Conservation (phyloP, 805 yeast genomes). For the Saturnispora zaruensis region DNA sequence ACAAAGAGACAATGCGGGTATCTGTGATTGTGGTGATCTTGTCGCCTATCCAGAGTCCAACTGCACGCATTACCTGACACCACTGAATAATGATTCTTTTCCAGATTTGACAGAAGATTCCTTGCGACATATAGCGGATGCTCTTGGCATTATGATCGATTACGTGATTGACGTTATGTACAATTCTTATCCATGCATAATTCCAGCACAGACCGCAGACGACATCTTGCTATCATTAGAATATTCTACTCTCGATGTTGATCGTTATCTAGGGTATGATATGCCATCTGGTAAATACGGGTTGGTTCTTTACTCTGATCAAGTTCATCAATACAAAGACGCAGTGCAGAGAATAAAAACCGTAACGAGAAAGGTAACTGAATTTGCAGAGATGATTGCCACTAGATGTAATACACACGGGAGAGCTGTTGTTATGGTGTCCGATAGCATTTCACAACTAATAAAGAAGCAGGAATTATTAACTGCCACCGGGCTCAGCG, state of each 20-base stretch:
- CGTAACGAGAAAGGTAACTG: slow-evolving; percentile 54
- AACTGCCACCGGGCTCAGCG: slow-evolving; percentile 54
- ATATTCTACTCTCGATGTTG: slow-evolving; percentile 24
- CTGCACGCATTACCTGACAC: slow-evolving; percentile 36
- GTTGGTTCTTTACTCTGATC: slow-evolving; percentile 69
- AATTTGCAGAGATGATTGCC: slow-evolving; percentile 68
- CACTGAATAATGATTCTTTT: neutral
- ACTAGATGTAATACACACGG: slow-evolving; percentile 55
- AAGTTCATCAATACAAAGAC: slow-evolving; percentile 63
- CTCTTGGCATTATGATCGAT: slow-evolving; percentile 45
- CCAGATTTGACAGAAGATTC: slow-evolving; percentile 35
- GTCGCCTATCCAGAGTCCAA: slow-evolving; percentile 64
- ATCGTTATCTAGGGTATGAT: slow-evolving; percentile 38
- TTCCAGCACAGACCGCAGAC: slow-evolving; percentile 19
- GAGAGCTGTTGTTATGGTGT: slow-evolving; percentile 57
- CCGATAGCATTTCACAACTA: slow-evolving; percentile 42
- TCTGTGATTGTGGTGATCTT: slow-evolving; percentile 84
- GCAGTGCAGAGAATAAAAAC: slow-evolving; percentile 56
- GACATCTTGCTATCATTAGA: slow-evolving; percentile 23
- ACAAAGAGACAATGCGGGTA: slow-evolving; percentile 62
- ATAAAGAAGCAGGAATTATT: slow-evolving; percentile 47
- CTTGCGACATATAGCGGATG: slow-evolving; percentile 27
- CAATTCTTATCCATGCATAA: slow-evolving; percentile 34
- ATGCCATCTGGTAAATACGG: slow-evolving; percentile 42
- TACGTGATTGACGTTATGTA: slow-evolving; percentile 55